Conservation (phyloP, 2,329 filamentous ascomycete genomes). For the Aspergillus sergii region DNA sequence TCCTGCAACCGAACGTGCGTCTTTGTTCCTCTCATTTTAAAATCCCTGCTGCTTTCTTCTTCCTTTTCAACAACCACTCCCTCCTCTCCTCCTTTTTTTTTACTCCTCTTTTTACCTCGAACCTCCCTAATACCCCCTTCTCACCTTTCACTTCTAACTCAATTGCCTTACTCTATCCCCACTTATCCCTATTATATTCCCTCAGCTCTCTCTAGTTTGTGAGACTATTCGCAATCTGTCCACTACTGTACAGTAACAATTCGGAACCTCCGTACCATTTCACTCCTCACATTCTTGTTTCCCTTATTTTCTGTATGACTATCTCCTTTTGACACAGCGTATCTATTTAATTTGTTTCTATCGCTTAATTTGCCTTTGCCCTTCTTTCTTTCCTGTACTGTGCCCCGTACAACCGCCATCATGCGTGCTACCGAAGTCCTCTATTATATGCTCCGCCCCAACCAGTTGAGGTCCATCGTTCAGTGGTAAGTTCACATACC, state of each 20-base stretch:
- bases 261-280: neutral
- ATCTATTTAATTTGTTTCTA: slow-evolving; percentile 20
- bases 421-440: slow-evolving; percentile 55
- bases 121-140: neutral
- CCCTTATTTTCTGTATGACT: slow-evolving; percentile 17
- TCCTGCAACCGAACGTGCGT: slow-evolving; percentile 1
- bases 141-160: neutral
- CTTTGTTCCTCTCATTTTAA: slow-evolving; percentile 14
- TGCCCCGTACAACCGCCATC: slow-evolving; percentile 12
- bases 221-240: neutral
- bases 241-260: slow-evolving; percentile 1
- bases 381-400: slow-evolving; percentile 17
- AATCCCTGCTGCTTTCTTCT: slow-evolving; percentile 9
- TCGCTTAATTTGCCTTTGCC: slow-evolving; percentile 17
- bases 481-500: slow-evolving; percentile 69
- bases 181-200: neutral
- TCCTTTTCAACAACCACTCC: neutral
- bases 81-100: slow-evolving; percentile 4
- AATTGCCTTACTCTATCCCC: neutral
- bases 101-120: neutral
- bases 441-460: slow-evolving; percentile 75
- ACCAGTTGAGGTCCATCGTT: slow-evolving; percentile 77
- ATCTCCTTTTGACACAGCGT: slow-evolving; percentile 12
- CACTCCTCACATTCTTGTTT: slow-evolving; percentile 5
- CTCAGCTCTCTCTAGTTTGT: neutral